Base-by-base conservation (phyloP, 2,329 filamentous ascomycete genomes). In the Hypocreales sp. region DNA sequence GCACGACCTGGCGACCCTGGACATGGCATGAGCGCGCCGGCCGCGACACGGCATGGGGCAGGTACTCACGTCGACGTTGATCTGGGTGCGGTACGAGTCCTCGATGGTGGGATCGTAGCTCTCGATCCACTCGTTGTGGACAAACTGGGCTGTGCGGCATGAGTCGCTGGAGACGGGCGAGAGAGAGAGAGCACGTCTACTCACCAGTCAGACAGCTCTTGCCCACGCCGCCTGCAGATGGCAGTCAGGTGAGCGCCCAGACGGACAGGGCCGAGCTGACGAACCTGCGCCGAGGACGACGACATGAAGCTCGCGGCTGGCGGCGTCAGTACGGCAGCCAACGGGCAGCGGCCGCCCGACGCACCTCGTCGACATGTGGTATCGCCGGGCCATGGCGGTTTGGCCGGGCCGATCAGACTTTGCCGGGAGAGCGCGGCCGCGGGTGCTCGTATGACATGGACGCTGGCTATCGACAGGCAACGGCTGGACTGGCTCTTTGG, bases 101-200 rank as follows among this genome's bases (percentile, higher is more conserved):
- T 82, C 77, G 40, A 82, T 82, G 12, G 77, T 82, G 11, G 77
- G 77, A 49, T 82, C 77, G 54, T 82, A 82, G 50, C 73, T 80
- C 53, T 92, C 83, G 48, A 92, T 87, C 80, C 83, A 92, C 42
- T 92, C 79, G 57, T 90, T 86, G 53, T 90, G 82, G 28, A 92
- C 83, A 45, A 92, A 92, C 63, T 92, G 83, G 44, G 84, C 83
- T 83, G 35, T 36, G 30, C 28, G 17, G 15, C 9, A 20, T 29
- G 19, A 25, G 15, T 5, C 4, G 17, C 9, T 4, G 7, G 9
- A n/a, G n/a, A n/a, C n/a, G n/a, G n/a, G n/a, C n/a, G n/a, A n/a
- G n/a, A n/a, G n/a, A n/a, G n/a, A n/a, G n/a, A n/a, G n/a, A n/a
- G n/a, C n/a, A n/a, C n/a, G n/a, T n/a, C n/a, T n/a, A n/a, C 61